Base-by-base conservation (phyloP, 1,139 yeast species). In the Yamadazyma buinensis region DNA sequence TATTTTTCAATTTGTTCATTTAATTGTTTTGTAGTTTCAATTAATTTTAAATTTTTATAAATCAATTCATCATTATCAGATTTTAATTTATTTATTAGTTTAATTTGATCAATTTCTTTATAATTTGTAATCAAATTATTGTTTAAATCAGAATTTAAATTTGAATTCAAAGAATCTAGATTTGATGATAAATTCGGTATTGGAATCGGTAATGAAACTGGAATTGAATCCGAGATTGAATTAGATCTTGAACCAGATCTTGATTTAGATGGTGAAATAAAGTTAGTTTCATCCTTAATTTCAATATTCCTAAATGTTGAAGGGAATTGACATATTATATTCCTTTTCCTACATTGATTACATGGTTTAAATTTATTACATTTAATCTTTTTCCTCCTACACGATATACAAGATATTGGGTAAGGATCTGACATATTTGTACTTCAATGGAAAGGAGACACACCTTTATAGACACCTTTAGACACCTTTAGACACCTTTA, bases 321-420 rank as follows among this genome's bases (percentile, higher is more conserved):
- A 1, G 72, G 72, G 38, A 64, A 66, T 32, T 57, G 59, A 43
- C 72, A 66, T 2, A 51, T 51, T 10, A 64, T 50, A 10, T 55
- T 49, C 27, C 70, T 42, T 34, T 52, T 53, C 8, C 43, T 43
- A 44, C 71, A 66, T 38, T 65, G 71, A 39, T 64, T 61, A 40
- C 72, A 66, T 0, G 72, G 72, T 33, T 60, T 61, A 30, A 47
- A 43, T 45, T 62, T 64, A 40, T 65, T 64, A 47, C 72, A 66
- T 36, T 64, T 63, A 32, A 65, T 64, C 44, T 66, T 66, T 47
- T 59, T 62, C 39, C 65, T 57, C 23, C 72, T 53, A 41, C 72
- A 66, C 10, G 69, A 62, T n/a, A 64, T 50, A 42, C 72, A 66
- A 2, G 71, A 64, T 15, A 66, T 66, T 17, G 72, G 72, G 23